Evolutionary conservation across 2,329 filamentous ascomycete genomes (phyloP).

Genomic region (Alternaria sp.): DNA sequence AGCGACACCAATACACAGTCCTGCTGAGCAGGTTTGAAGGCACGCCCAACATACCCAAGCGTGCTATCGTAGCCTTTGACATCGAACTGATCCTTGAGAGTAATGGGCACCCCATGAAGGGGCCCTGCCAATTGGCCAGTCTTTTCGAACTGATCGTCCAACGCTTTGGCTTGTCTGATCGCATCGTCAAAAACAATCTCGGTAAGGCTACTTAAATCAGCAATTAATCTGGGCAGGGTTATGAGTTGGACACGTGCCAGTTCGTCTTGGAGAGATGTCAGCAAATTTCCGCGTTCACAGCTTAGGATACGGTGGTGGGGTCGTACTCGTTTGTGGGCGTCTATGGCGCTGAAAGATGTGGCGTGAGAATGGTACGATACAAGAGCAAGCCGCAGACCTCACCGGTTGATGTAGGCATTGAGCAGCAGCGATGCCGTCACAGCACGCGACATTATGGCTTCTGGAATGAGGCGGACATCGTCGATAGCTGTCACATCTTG

Average conservation of each 20-base stretch:
- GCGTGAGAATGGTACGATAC: slow-evolving; percentile 45
- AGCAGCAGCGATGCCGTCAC: slow-evolving; percentile 39
- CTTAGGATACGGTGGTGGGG: slow-evolving; percentile 1
- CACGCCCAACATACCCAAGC: slow-evolving; percentile 70
- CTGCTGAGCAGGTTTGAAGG: slow-evolving; percentile 56
- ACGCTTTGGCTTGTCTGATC: slow-evolving; percentile 47
- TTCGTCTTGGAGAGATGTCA: slow-evolving; percentile 50
- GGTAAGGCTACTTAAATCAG: slow-evolving; percentile 48
- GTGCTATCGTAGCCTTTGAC: slow-evolving; percentile 55
- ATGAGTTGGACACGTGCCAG: slow-evolving; percentile 51
- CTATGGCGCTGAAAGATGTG: slow-evolving; percentile 35
- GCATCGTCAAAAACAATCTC: slow-evolving; percentile 57
- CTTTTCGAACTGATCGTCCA: slow-evolving; percentile 49
- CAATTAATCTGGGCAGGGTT: slow-evolving; percentile 55
- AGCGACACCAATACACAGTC: slow-evolving; percentile 64
- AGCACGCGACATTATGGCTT: slow-evolving; percentile 32
- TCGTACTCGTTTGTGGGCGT: slow-evolving; percentile 39
- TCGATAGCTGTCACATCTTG: slow-evolving; percentile 20
- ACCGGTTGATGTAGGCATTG: slow-evolving; percentile 40
- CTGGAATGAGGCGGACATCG: slow-evolving; percentile 24
- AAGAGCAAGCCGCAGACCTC: slow-evolving; percentile 14
- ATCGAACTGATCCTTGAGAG: slow-evolving; percentile 58
- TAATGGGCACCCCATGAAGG: slow-evolving; percentile 57
- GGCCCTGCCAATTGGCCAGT: slow-evolving; percentile 51
- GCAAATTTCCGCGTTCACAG: slow-evolving; percentile 2